phyloP scores from a whole-genome alignment of 305 asterid genomes.

The Andrographis paniculata region DNA sequence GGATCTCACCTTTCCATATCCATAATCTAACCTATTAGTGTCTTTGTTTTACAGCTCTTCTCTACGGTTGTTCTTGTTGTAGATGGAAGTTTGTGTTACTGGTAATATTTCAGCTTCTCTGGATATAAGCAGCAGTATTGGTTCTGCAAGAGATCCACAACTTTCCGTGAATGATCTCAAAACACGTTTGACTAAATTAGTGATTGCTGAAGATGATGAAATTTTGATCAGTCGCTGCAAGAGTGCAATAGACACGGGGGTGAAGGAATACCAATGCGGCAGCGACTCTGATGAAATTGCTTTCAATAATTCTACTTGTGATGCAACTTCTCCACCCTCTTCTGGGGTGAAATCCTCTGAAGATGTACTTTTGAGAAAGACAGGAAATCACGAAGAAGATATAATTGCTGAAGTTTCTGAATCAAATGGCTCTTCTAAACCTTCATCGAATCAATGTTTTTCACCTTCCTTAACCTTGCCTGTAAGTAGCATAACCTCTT shows the following conservation, averaged over 20 bases:
- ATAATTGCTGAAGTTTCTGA: constrained; percentile 20
- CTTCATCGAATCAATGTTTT: constrained; percentile 25
- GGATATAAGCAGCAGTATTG: constrained; percentile 29
- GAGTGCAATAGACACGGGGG: constrained; percentile 15
- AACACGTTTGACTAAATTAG: constrained; percentile 32
- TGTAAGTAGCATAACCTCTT: constrained; percentile 37
- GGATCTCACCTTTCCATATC: too few relatives aligned
- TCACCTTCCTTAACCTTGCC: constrained; percentile 53
- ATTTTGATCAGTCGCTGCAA: constrained; percentile 20
- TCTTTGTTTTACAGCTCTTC: constrained; percentile 18
- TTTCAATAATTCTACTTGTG: constrained; percentile 23
- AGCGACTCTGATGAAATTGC: constrained; percentile 18
- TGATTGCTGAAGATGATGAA: constrained; percentile 27
- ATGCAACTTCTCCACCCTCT: constrained; percentile 41
- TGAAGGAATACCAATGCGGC: constrained; percentile 23
- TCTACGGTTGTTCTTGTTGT: constrained; percentile 27
- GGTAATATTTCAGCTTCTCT: constrained; percentile 31
- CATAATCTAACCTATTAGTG: neutral
- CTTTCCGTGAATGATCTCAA: constrained; percentile 40
- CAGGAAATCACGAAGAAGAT: constrained; percentile 21
- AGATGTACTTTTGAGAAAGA: constrained; percentile 18
- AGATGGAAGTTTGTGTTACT: constrained; percentile 49
- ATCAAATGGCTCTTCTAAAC: constrained; percentile 20
- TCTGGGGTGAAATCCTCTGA: constrained; percentile 19
- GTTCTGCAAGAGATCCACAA: constrained; percentile 29